Evolutionary conservation across 2,329 filamentous ascomycete genomes (phyloP).

Genomic region (Bipolaris victoriae): DNA sequence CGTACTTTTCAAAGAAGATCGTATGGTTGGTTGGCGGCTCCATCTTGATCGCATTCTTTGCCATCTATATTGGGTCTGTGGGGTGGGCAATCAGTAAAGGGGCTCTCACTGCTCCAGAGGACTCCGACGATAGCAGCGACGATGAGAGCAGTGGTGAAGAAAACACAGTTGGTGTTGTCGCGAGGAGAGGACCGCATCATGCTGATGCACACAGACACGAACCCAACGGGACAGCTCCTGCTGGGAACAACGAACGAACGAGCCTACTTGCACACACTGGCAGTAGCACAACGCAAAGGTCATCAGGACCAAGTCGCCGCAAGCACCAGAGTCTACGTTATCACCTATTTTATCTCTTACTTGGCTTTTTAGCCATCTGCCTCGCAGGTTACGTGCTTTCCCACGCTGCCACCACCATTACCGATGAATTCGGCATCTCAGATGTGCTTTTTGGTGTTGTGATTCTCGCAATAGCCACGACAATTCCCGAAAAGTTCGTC

Average conservation of each 20-base stretch:
- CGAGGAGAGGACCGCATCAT: background rate
- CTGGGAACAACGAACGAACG: background rate
- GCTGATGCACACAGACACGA: background rate
- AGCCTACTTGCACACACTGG: background rate
- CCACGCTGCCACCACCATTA: constrained; percentile 52
- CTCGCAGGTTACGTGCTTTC: constrained; percentile 59
- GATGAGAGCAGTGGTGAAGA: constrained; percentile 33
- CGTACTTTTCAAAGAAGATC: background rate
- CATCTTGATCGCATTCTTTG: constrained; percentile 52
- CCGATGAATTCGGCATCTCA: constrained; percentile 52
- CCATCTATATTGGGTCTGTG: constrained; percentile 54
- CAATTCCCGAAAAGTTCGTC: constrained; percentile 61
- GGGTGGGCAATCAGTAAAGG: constrained; percentile 56
- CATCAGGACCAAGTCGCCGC: too few relatives aligned
- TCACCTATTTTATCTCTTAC: constrained; percentile 52
- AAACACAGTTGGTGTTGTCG: constrained; percentile 19
- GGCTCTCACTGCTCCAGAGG: constrained; percentile 50
- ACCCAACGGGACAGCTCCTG: background rate
- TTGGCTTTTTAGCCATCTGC: constrained; percentile 54
- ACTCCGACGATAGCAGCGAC: constrained; percentile 46
- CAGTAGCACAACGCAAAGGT: background rate
- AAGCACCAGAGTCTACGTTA: constrained; percentile 21
- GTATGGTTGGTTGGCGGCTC: background rate
- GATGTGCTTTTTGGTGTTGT: constrained; percentile 56
- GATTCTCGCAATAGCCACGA: constrained; percentile 60